Base-by-base conservation (phyloP, 108 stramenopile genomes). In the Seminavis robusta region DNA sequence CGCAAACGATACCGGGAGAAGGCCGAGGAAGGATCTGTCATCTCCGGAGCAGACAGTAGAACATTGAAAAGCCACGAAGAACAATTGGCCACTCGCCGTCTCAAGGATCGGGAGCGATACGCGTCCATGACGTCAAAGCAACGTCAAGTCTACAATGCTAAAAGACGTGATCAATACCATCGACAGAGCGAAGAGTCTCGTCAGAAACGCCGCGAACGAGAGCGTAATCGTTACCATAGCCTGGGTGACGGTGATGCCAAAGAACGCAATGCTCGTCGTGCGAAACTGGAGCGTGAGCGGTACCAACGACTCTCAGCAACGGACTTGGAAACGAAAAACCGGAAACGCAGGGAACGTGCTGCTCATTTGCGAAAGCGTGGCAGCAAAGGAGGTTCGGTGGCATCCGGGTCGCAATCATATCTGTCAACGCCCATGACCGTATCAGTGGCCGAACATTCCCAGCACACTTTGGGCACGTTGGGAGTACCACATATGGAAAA, bases 111-210 rank as follows among this genome's bases (percentile, higher is more conserved):
- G 27, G 66, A 78, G 48, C 81, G 89, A 20, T 91, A 91, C 41
- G 81, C 89, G 11, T 52, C 54, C 61, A 91, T 91, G 89, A 80
- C 83, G 5, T 65, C 76, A 15, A 79, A 78, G 30, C 81, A 83
- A 28, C 89, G 89, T 28, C 72, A 79, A 13, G 76, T 66, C 8
- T 91, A 91, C 81, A 91, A 91, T 51, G 66, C 76, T 19, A 86
- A 91, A 60, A 80, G 89, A 25, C 80, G 89, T 10, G 89, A 87
- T 27, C 77, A 87, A 44, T 91, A 91, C 55, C 89, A 91, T 51
- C 81, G 79, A 15, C 89, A 91, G 63, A 77, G 65, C 20, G 85
- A 91, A 42, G 43, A 21, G 24, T 71, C 72, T 19, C 71, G 89
- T 10, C 74, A 84, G 46, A 73, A 81, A 16, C 78, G 89, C 7